Percentiles rank a stretch among this genome's conserved stretches.
These are phyloP conservation scores for Colletotrichum sidae DNA, from an alignment of 2,329 filamentous ascomycete species.

Conservation along the genomic window DNA sequence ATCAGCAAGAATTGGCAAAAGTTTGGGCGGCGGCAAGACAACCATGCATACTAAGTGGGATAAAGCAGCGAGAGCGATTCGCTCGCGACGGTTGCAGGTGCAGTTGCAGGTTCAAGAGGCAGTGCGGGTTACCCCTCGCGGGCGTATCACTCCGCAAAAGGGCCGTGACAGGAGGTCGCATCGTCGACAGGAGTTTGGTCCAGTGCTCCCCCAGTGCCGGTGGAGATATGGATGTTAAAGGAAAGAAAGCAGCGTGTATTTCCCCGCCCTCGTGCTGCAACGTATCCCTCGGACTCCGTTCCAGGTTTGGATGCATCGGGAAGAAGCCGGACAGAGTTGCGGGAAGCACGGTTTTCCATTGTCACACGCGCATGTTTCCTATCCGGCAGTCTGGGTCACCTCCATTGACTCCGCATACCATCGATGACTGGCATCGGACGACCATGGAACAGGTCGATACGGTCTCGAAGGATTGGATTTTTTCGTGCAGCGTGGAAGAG, in stretches of 20 bases:
- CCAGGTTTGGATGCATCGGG: not conserved
- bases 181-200: constrained; percentile 10
- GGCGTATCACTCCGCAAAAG: constrained; percentile 23
- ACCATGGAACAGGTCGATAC: constrained; percentile 3
- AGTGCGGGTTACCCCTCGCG: not conserved
- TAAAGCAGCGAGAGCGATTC: not conserved
- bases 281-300: not conserved
- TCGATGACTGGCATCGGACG: constrained; percentile 5
- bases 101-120: not conserved
- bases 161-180: constrained; percentile 18
- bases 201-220: constrained; percentile 5
- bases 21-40: constrained; percentile 26
- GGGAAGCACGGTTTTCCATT: not conserved
- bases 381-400: not conserved
- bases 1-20: constrained; percentile 21
- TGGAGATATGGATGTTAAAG: constrained; percentile 14
- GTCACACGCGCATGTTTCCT: constrained; percentile 1
- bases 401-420: constrained; percentile 21
- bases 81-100: not conserved
- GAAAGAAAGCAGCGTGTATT: not conserved
- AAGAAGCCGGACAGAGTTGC: constrained; percentile 10
- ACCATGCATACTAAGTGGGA: not conserved
- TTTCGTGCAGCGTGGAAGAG: not conserved
- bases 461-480: not conserved
- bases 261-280: constrained; percentile 17